Conservation (phyloP, 2,329 filamentous ascomycete species). For the Diplodia seriata region DNA sequence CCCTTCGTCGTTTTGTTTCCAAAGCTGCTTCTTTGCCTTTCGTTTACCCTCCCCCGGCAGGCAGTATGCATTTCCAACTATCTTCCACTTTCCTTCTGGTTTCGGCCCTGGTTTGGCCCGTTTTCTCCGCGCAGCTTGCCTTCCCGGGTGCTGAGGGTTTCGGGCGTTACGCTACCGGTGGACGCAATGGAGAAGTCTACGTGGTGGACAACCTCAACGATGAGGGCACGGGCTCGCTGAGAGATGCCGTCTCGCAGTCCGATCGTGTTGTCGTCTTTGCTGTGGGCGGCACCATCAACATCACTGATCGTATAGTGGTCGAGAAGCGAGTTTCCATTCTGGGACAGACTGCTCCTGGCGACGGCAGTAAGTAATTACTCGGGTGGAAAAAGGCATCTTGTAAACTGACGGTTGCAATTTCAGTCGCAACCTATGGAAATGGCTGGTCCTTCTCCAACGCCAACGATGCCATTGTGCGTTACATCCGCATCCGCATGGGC, state of each 20-base stretch:
- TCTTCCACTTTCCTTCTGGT: conserved; percentile 15
- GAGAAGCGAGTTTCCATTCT: conserved; percentile 58
- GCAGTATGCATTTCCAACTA: conserved; percentile 15
- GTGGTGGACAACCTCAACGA: conserved; percentile 59
- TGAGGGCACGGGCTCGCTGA: conserved; percentile 57
- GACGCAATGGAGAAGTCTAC: conserved; percentile 56
- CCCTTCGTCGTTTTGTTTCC: background rate
- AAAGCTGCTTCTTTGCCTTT: background rate
- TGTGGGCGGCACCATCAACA: conserved; percentile 59
- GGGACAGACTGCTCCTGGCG: conserved; percentile 60
- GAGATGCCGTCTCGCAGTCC: conserved; percentile 57
- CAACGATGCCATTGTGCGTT: conserved; percentile 62
- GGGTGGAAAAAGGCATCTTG: no score
- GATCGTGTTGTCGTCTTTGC: conserved; percentile 60
- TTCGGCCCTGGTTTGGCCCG: conserved; percentile 29
- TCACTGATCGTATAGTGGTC: conserved; percentile 56
- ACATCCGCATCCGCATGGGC: conserved; percentile 63
- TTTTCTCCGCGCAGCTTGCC: conserved; percentile 43
- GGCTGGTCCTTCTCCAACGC: conserved; percentile 61
- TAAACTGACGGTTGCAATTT: conserved; percentile 38
- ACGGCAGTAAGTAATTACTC: conserved; percentile 41
- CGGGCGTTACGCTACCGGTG: conserved; percentile 56
- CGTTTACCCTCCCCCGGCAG: background rate
- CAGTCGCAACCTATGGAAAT: conserved; percentile 61
- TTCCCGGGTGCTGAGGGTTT: conserved; percentile 62